Conservation (phyloP, 2,329 filamentous ascomycete species). For the Nakataea oryzae region DNA sequence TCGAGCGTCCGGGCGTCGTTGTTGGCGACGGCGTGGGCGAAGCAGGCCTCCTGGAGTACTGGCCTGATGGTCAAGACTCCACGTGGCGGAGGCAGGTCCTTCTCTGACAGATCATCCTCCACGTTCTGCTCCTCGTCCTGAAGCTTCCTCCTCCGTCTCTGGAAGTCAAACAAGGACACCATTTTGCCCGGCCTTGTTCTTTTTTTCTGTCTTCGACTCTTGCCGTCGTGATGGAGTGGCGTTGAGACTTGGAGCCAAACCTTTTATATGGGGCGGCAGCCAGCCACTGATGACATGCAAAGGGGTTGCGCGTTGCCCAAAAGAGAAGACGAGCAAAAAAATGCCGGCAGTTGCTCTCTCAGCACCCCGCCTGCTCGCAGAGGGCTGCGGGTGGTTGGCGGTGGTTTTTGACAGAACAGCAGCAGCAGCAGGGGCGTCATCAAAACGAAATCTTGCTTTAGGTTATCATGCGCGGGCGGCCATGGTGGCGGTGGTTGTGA, state of each 20-base stretch:
- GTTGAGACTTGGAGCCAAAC: neutral
- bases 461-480: neutral
- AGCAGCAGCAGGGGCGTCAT: neutral
- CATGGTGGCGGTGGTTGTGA: too few species aligned
- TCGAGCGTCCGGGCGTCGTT: neutral
- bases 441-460: neutral
- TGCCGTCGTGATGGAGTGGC: neutral
- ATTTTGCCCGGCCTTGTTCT: neutral
- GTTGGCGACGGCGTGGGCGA: constrained; percentile 1
- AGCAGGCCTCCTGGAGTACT: neutral
- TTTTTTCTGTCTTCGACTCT: neutral
- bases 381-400: too few species aligned
- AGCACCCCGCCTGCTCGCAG: neutral
- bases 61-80: neutral
- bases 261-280: neutral
- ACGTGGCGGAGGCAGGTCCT: neutral
- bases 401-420: neutral
- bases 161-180: constrained; percentile 1
- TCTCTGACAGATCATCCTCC: neutral
- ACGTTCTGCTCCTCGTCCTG: neutral
- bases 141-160: constrained; percentile 1
- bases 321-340: neutral
- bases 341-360: neutral
- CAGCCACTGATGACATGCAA: neutral
- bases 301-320: neutral